Conservation (phyloP, 2,329 filamentous ascomycete species). For the Pseudonectria foliicola region DNA sequence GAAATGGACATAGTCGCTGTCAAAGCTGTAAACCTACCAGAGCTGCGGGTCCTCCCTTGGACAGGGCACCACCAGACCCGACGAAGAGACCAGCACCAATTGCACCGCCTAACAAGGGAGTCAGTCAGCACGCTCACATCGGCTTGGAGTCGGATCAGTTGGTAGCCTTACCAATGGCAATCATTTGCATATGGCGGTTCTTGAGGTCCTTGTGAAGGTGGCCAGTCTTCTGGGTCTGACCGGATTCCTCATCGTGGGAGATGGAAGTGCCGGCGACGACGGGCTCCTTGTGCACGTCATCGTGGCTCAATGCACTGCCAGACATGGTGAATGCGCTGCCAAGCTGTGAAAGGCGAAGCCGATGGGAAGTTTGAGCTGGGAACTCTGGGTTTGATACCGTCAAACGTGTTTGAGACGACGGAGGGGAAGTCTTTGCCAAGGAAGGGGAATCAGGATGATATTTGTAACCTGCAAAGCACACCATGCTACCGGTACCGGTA, state of each 20-base stretch:
- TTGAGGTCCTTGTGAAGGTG: conserved; percentile 56
- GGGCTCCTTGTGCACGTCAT: conserved; percentile 7
- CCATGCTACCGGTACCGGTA: too few relatives aligned
- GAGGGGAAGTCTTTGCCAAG: too few relatives aligned
- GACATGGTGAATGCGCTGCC: neutral
- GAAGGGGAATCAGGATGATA: too few relatives aligned
- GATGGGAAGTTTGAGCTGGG: too few relatives aligned
- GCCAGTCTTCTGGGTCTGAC: conserved; percentile 10
- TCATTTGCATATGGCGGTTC: conserved; percentile 89
- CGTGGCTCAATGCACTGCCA: conserved; percentile 4
- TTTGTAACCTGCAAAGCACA: too few relatives aligned
- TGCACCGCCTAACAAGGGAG: conserved; percentile 14
- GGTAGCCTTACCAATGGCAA: conserved; percentile 67
- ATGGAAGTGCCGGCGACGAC: neutral
- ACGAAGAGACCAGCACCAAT: conserved; percentile 79
- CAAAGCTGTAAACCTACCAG: conserved; percentile 38
- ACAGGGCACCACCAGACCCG: conserved; percentile 66
- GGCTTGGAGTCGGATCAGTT: neutral
- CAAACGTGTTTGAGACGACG: too few relatives aligned
- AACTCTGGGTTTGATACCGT: too few relatives aligned
- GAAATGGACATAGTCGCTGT: too few relatives aligned
- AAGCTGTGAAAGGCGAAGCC: too few relatives aligned
- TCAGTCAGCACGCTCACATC: neutral
- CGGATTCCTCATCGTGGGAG: conserved; percentile 9
- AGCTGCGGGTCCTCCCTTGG: conserved; percentile 67